Base-by-base conservation (phyloP, 1,284 basidiomycete species). In the Pascua guehoae region DNA sequence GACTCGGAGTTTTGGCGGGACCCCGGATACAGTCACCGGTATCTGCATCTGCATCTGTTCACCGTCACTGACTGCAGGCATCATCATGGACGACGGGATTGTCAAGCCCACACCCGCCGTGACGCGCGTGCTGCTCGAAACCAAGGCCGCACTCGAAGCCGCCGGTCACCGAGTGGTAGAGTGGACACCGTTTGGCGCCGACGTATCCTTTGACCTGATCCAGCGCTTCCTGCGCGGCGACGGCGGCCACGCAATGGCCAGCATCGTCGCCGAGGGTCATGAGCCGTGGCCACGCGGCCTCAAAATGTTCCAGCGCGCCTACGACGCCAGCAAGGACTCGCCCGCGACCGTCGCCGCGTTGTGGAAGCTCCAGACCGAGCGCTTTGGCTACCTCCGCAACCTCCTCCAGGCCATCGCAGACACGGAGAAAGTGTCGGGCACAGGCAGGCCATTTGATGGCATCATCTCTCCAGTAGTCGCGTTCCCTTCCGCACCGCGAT, bases 91-190 rank as follows among this genome's bases (percentile, higher is more conserved):
- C 61, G 81, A 86, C 65, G 86, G 82, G 1, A 52, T 81, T 14
- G 72, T 82, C 8, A 65, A 75, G 10, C 88, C 88, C 4, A 83
- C 87, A 58, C 87, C 88, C 0, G 86, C 88, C 0, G 72, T 89
- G n/a, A 72, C 66, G 15, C 79, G 88, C 42, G 88, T 83, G 1
- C 73, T 91, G 41, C 79, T 83, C 63, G 79, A 77, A 49, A 79
- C 81, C 2, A 83, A 83, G 67, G 69, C 77, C 2, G 85, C 86
- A 0, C 75, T 91, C 36, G 58, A 81, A 17, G 79, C 74, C 5
- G 84, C 84, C 7, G 88, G 88, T 0, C 87, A 90, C 68, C 79
- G 80, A 66, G 67, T 78, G 10, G 62, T 78, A 52, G 75, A 75
- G 38, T 78, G 70, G 66, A 65, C 70, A 5, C 59, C 60, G 4